Evolutionary conservation across 495 filamentous ascomycete species (phyloP), one percentile per base, ranked within the genome.

Genomic region (Aspergillus saccharolyticus): DNA sequence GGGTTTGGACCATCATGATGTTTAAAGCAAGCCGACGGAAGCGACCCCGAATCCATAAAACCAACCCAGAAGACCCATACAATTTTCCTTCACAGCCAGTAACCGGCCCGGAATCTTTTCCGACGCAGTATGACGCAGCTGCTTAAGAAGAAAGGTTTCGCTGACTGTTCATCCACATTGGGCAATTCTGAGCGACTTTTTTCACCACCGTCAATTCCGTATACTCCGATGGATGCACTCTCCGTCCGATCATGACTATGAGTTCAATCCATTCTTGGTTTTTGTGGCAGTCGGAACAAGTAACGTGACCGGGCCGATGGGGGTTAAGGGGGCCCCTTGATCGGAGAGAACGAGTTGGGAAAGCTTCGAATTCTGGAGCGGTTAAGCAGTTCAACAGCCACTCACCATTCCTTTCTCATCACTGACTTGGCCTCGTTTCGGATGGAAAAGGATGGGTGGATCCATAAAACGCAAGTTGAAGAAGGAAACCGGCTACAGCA

Each of bases 231-330:
- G n/a, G n/a, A n/a, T n/a, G n/a, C n/a, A n/a, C n/a, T n/a, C n/a
- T n/a, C n/a, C n/a, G n/a, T n/a, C n/a, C n/a, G n/a, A n/a, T n/a
- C n/a, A n/a, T n/a, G n/a, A n/a, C n/a, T n/a, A n/a, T n/a, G n/a
- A n/a, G n/a, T n/a, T n/a, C n/a, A n/a, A n/a, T n/a, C n/a, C n/a
- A n/a, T n/a, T n/a, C n/a, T n/a, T n/a, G n/a, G n/a, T n/a, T n/a
- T n/a, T 39, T 48, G 20, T 53, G 52, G 57, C 54, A 53, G 56
- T 53, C 30, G 56, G 55, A 18, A 22, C 44, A 22, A 55, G 62
- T 65, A 67, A 67, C 67, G 67, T 70, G 67, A 70, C 64, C 64
- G 64, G 67, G 58, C 67, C 67, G 64, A 70, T 44, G 44, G 42
- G 44, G 43, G n/a, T n/a, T n/a, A n/a, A n/a, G n/a, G n/a, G n/a